Base-by-base conservation (phyloP, 2,329 filamentous ascomycete genomes). In the Trichoderma oligosporum region DNA sequence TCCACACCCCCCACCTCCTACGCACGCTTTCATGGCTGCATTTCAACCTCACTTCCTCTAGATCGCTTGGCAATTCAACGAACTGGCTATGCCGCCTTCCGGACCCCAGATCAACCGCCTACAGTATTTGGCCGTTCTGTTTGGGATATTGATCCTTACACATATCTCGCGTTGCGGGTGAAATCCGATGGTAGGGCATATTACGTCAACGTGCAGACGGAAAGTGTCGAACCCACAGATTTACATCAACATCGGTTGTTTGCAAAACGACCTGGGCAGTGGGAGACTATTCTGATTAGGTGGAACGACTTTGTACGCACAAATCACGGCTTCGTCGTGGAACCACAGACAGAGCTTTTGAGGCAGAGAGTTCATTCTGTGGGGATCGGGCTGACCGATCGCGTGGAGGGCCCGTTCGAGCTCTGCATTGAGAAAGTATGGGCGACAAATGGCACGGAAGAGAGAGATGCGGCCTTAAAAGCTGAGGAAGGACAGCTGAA, bases 261-360 rank as follows among this genome's bases (percentile, higher is more conserved):
- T 64, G 81, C 87, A 7, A 87, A 86, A 67, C 82, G 83, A 7
- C 86, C 89, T 0, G 91, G 91, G 1, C 82, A 92, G 66, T 99
- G 94, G 94, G 93, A 99, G 78, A 97, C 94, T 1, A 82, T 97
- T n/a, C 73, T 95, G 45, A 87, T 99, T 62, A 88, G 88, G 61
- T 94, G 92, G 82, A 87, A 86, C 65, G 91, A 96, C 63, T 97
- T 99, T 73, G 93, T 99, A 59, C 82, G 94, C 61, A 99, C 94
- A 12, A 97, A 97, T 69, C 84, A 95, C 67, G 94, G 94, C 6
- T 85, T 89, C 66, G 90, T 96, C 1, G 86, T 97, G 4, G 92
- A 97, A 75, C 94, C 94, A 29, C 93, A 97, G 77, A 86, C 87
- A 11, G 91, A 95, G 71, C 86, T 99, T 73, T 74, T 97, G 70